Evolutionary conservation across 768 basidiomycete species (phyloP).

Genomic region (Gymnopilus junonius): DNA sequence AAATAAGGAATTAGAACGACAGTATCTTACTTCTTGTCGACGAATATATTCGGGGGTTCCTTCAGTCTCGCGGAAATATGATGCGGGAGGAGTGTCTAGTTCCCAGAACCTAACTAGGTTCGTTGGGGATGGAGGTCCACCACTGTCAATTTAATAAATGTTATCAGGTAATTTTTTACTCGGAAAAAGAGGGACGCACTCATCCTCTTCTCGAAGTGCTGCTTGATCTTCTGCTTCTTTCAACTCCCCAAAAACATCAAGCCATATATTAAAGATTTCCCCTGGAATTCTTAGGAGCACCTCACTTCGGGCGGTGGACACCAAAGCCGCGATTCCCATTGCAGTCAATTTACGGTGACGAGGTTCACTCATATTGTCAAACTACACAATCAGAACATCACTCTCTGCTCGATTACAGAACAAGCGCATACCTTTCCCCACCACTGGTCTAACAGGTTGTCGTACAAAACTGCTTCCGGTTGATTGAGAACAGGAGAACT

Average conservation of each 20-base stretch:
- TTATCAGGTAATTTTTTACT: background rate
- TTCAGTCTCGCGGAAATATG: slow-evolving; percentile 64
- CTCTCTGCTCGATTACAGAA: background rate
- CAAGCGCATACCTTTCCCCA: slow-evolving; percentile 68
- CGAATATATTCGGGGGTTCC: slow-evolving; percentile 80
- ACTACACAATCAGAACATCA: slow-evolving; percentile 51
- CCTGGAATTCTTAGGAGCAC: slow-evolving; percentile 71
- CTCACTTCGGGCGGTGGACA: slow-evolving; percentile 74
- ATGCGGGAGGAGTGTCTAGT: slow-evolving; percentile 55
- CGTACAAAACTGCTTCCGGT: slow-evolving; percentile 62
- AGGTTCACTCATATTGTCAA: slow-evolving; percentile 90
- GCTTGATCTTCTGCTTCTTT: slow-evolving; percentile 62
- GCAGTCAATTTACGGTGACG: slow-evolving; percentile 84
- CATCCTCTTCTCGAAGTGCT: slow-evolving; percentile 31
- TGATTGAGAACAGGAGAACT: slow-evolving; percentile 52
- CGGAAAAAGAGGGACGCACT: slow-evolving; percentile 20
- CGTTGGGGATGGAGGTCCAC: slow-evolving; percentile 39
- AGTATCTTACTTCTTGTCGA: slow-evolving; percentile 60
- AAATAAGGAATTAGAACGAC: background rate
- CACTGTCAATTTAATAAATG: slow-evolving; percentile 1
- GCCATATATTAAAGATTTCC: slow-evolving; percentile 91
- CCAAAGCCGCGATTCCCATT: slow-evolving; percentile 77
- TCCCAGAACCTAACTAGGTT: slow-evolving; percentile 69
- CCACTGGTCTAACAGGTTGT: slow-evolving; percentile 79
- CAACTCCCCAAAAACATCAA: slow-evolving; percentile 89